Percentiles rank a stretch among this genome's conserved stretches.
Evolutionary conservation across 768 basidiomycete genomes (phyloP).

Genomic region (Paxillus ammoniavirescens): DNA sequence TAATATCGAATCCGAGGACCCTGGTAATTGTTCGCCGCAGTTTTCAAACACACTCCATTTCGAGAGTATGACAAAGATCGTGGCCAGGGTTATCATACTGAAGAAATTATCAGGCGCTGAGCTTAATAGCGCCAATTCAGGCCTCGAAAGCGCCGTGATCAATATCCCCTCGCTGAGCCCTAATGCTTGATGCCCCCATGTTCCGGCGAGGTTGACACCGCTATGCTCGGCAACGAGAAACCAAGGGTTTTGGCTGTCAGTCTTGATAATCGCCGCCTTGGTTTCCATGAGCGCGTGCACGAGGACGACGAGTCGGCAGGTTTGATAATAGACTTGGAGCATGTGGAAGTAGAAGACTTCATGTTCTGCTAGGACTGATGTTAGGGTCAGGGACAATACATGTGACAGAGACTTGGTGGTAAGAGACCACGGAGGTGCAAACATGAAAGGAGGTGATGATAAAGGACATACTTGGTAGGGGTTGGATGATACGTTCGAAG

Average conservation of each 20-base stretch:
- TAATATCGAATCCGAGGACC: constrained; percentile 38
- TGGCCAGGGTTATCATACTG: constrained; percentile 42
- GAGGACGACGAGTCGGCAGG: constrained; percentile 38
- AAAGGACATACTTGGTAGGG: constrained; percentile 34
- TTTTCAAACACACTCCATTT: constrained; percentile 42
- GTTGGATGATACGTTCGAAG: constrained; percentile 36
- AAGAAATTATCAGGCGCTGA: constrained; percentile 43
- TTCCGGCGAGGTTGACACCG: constrained; percentile 32
- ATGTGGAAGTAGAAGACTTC: constrained; percentile 44
- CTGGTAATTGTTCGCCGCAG: constrained; percentile 32
- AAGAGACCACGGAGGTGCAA: neutral
- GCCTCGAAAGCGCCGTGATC: constrained; percentile 31
- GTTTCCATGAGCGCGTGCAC: constrained; percentile 34
- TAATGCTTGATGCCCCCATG: constrained; percentile 40
- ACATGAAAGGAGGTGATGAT: neutral
- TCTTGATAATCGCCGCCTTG: constrained; percentile 21
- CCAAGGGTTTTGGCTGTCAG: constrained; percentile 25
- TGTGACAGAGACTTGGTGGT: neutral
- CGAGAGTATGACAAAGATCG: constrained; percentile 40
- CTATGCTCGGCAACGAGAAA: constrained; percentile 31
- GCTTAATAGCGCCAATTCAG: constrained; percentile 35
- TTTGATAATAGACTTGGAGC: constrained; percentile 39
- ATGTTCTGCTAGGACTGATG: constrained; percentile 39
- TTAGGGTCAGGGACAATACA: constrained; percentile 21
- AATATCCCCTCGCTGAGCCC: constrained; percentile 38